phyloP scores from a whole-genome alignment of 2,329 filamentous ascomycete species.

The Aspergillus pseudonomiae region DNA sequence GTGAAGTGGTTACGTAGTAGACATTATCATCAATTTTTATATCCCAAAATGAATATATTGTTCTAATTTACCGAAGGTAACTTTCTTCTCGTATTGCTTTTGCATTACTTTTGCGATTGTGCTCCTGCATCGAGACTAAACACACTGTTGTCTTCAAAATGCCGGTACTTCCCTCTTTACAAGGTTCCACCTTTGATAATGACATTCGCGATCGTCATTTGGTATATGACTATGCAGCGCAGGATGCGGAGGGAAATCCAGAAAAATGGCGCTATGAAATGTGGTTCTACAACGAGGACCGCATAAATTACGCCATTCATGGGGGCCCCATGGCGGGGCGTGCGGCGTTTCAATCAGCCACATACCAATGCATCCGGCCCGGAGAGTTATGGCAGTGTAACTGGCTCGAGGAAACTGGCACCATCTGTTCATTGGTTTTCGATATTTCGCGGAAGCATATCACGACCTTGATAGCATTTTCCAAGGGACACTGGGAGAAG shows the following conservation, averaged over 20 bases:
- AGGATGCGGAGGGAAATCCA: conserved; percentile 51
- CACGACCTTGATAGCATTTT: conserved; percentile 58
- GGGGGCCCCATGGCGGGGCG: conserved; percentile 62
- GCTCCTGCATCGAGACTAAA: background rate
- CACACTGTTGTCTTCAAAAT: conserved; percentile 12
- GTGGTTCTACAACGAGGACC: conserved; percentile 60
- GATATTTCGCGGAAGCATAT: conserved; percentile 55
- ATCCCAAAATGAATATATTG: background rate
- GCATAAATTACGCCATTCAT: conserved; percentile 62
- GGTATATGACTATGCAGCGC: conserved; percentile 60
- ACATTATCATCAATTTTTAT: no score
- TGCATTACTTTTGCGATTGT: background rate
- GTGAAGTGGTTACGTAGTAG: background rate
- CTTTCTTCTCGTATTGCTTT: background rate
- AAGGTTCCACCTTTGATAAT: conserved; percentile 46
- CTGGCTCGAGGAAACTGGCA: conserved; percentile 65
- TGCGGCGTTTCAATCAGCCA: conserved; percentile 57
- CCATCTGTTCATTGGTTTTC: conserved; percentile 58
- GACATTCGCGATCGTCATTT: conserved; percentile 59
- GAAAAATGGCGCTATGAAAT: conserved; percentile 66
- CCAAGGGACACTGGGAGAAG: conserved; percentile 60
- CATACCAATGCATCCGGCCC: conserved; percentile 61
- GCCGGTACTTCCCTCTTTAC: conserved; percentile 22
- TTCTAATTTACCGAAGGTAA: no score
- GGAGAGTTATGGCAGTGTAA: conserved; percentile 64